Base-by-base conservation (phyloP, 306 rosid species). In the Vicia sativa region DNA sequence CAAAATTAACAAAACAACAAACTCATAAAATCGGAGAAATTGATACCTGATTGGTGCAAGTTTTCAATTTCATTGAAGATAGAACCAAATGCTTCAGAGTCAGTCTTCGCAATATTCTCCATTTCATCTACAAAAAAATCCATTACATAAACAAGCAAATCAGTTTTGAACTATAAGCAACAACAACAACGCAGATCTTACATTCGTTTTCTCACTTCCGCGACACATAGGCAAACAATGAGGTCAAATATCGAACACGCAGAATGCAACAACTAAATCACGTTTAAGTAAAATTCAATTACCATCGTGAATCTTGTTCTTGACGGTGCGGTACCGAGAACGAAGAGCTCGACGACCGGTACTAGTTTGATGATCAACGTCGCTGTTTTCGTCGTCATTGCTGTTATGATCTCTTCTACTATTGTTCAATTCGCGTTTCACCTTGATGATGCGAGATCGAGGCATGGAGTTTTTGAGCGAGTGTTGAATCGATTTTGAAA, bases 31-130 rank as follows among this genome's bases (percentile, higher is more conserved):
- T 14, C 23, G 18, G 26, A 10, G 44, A 55, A 25, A 50, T 26
- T 12, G 60, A 68, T 79, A 83, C 87, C 87, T 69, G 67, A 68
- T 15, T 76, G 48, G 19, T 83, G 80, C 31, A 83, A 79, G 62
- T 39, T 76, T 58, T 79, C 84, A 71, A 83, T 64, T 53, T 79
- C 80, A 31, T 43, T 7, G 10, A 79, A 63, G 15, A 83, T 52
- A 29, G 42, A 35, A 25, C 75, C 70, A 50, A 83, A 83, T 28
- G 23, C 55, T 13, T 65, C 31, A 70, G 75, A 76, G 50, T 70
- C 46, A 63, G 72, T 72, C 31, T 54, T 73, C 3, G 73, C 70
- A 7, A 76, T 44, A 55, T 76, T 74, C 8, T 83, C 84, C 42
- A 26, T 41, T 9, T 70, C 82, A 65, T 76, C 82, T 83, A 82